Base-by-base conservation (phyloP, 2,329 filamentous ascomycete genomes). In the Talaromyces sp. region DNA sequence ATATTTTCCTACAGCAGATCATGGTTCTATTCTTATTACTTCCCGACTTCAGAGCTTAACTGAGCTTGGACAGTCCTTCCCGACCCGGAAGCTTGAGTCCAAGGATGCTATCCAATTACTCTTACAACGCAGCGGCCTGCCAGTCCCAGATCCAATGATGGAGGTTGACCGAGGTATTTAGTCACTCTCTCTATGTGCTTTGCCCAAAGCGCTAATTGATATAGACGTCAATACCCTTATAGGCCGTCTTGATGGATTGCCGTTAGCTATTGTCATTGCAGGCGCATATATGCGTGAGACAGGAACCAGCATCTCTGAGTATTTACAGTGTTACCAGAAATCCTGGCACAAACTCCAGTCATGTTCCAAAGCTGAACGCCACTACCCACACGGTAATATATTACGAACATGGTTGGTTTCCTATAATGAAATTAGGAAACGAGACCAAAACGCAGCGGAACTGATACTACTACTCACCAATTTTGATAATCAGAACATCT, bases 231-330 rank as follows among this genome's bases (percentile, higher is more conserved):
- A 55, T 35, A 19, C 62, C 14, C 71, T 80, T 61, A 69, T 70
- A 1, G 60, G 66, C 35, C 65, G 68, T 55, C 74, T 82, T 0
- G 74, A 78, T 61, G 77, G 80, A 5, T 73, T 81, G 29, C 79
- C 78, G 11, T 72, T 83, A 31, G 79, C 80, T 1, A 72, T 82
- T 17, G 68, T 78, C 4, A 75, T 78, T 17, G 80, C 80, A n/a
- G 78, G 78, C 4, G 71, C 76, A 0, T 82, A 78, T 61, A 73
- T 82, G 14, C 59, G 70, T 29, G 63, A 78, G 52, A 71, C 73
- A 27, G 61, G 72, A 41, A 76, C 69, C 0, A 77, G 62, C 35
- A 73, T 72, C n/a, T 58, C 55, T 0, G 66, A 77, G 43, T 82
- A 82, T 65, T 68, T 80, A 49, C 31, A 69, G 10, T 55, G 72